Percentiles rank a stretch among this genome's conserved stretches.
These are phyloP conservation scores for Torrubiella hemipterigena DNA, from an alignment of 2,329 filamentous ascomycete species.

Conservation along the genomic window DNA sequence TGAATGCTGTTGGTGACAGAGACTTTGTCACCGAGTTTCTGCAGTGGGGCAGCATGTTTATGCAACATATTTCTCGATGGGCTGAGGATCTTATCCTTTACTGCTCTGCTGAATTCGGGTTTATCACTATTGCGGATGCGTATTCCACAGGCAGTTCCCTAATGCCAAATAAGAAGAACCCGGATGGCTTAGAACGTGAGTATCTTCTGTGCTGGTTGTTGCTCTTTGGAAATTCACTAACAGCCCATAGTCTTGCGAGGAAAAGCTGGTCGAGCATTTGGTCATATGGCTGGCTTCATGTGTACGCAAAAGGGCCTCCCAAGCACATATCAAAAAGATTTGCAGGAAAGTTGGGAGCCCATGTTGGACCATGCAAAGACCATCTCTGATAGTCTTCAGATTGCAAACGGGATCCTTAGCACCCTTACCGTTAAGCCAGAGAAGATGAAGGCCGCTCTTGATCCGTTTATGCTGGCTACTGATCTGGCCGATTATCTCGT, in stretches of 20 bases:
- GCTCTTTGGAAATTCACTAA: too few species aligned
- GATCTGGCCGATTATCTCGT: conserved; percentile 56
- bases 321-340: conserved; percentile 80
- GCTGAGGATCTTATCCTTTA: conserved; percentile 82
- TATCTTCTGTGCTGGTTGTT: too few species aligned
- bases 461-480: conserved; percentile 72
- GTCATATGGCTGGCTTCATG: conserved; percentile 40
- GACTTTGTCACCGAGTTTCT: conserved; percentile 65
- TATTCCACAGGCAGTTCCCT: conserved; percentile 67
- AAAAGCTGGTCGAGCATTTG: conserved; percentile 33
- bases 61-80: conserved; percentile 61
- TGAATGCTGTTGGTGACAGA: conserved; percentile 57
- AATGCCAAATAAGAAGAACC: conserved; percentile 82
- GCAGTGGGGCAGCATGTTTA: conserved; percentile 58
- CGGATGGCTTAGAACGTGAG: conserved; percentile 57
- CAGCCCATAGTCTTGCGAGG: conserved; percentile 66
- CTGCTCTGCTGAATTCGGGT: conserved; percentile 63
- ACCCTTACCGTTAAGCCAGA: conserved; percentile 59
- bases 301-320: conserved; percentile 61
- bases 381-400: conserved; percentile 67
- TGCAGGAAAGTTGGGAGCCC: conserved; percentile 82
- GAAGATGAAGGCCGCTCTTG: conserved; percentile 68
- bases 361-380: conserved; percentile 78
- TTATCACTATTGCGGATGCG: conserved; percentile 63
- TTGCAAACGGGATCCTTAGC: conserved; percentile 67